These are phyloP conservation scores for Solanum chiquidenum DNA, from an alignment of 257 asterid genomes.

Conservation along the genomic window DNA sequence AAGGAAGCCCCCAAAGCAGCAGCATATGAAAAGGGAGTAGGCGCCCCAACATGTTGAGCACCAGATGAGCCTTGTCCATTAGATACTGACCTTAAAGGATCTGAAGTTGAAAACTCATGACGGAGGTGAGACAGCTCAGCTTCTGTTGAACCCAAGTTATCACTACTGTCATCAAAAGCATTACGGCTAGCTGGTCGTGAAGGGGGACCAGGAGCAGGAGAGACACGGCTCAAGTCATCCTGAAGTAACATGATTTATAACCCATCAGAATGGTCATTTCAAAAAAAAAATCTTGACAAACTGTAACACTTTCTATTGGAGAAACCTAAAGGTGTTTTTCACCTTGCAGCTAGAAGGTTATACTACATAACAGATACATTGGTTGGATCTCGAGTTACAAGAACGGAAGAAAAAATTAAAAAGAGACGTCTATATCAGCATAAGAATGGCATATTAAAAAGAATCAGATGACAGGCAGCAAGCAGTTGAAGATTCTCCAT, in stretches of 20 bases:
- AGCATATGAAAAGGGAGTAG: conserved; percentile 77
- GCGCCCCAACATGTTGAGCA: conserved; percentile 38
- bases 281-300: background rate
- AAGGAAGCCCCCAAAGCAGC: conserved; percentile 82
- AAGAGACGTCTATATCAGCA: background rate
- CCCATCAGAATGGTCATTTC: background rate
- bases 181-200: conserved; percentile 83
- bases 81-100: conserved; percentile 33
- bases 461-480: background rate
- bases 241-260: conserved; percentile 18
- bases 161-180: conserved; percentile 54
- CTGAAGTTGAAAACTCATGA: conserved; percentile 39
- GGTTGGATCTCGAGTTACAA: background rate
- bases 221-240: conserved; percentile 58
- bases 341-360: background rate
- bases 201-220: conserved; percentile 54
- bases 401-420: background rate
- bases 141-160: conserved; percentile 38
- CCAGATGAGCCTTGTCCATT: conserved; percentile 39
- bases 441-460: background rate
- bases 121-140: conserved; percentile 54
- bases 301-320: background rate
- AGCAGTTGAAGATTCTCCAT: background rate
- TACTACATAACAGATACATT: background rate
- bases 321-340: background rate